phyloP scores from a whole-genome alignment of 352 stramenopile species.

The Globisporangium spiculum region DNA sequence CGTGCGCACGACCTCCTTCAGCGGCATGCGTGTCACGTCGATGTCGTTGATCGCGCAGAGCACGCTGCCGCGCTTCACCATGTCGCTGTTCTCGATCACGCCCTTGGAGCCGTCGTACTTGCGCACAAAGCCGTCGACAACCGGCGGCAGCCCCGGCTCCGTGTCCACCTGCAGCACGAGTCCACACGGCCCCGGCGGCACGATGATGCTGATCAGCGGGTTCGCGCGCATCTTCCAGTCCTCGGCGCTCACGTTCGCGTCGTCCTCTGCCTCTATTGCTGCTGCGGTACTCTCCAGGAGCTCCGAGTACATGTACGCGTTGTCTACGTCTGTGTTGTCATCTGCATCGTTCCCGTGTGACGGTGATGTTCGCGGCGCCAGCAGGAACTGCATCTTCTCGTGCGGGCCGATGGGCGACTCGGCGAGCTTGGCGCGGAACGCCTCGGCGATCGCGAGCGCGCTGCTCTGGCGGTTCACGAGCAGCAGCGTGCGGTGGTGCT shows the following conservation, averaged over 20 bases:
- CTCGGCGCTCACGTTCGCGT: conserved; percentile 49
- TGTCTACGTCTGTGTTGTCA: not conserved
- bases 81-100: conserved; percentile 71
- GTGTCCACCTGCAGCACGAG: conserved; percentile 64
- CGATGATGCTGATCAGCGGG: conserved; percentile 65
- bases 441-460: conserved; percentile 56
- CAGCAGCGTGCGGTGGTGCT: conserved; percentile 18
- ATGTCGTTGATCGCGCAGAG: conserved; percentile 81
- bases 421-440: conserved; percentile 65
- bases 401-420: conserved; percentile 65
- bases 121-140: conserved; percentile 74
- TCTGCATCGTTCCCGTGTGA: not conserved
- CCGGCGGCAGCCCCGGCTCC: conserved; percentile 28
- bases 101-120: conserved; percentile 64
- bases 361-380: conserved; percentile 16
- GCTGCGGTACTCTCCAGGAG: conserved; percentile 7
- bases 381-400: conserved; percentile 65
- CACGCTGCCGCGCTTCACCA: conserved; percentile 62
- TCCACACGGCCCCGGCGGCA: conserved; percentile 66
- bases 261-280: conserved; percentile 31
- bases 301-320: conserved; percentile 15
- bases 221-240: conserved; percentile 69
- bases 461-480: conserved; percentile 28
- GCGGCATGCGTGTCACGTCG: conserved; percentile 60
- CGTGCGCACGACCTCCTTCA: conserved; percentile 66